Percentiles rank a stretch among this genome's conserved stretches.
These are phyloP conservation scores for Pestalotiopsis sp. DNA, from an alignment of 2,329 filamentous ascomycete genomes.

Conservation along the genomic window DNA sequence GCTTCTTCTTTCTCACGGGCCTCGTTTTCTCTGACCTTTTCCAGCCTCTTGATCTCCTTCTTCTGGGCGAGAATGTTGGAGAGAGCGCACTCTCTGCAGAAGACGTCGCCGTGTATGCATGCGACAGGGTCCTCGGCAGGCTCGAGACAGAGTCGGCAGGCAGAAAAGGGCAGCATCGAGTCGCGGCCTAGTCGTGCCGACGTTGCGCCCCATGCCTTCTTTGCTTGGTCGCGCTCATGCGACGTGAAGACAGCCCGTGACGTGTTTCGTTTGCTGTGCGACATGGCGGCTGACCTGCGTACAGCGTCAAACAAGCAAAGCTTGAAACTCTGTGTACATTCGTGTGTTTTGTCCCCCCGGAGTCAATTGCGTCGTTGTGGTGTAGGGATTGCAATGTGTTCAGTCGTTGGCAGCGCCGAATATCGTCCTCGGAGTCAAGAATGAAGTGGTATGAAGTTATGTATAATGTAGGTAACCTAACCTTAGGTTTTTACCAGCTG, in stretches of 20 bases:
- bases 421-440: too few relatives aligned
- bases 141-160: conserved; percentile 84
- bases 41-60: conserved; percentile 84
- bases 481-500: background rate
- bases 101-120: conserved; percentile 83
- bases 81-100: conserved; percentile 93
- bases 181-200: conserved; percentile 86
- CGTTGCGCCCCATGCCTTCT: conserved; percentile 78
- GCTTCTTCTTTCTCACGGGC: conserved; percentile 65
- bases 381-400: background rate
- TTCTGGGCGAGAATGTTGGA: conserved; percentile 89
- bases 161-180: conserved; percentile 89
- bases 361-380: background rate
- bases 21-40: conserved; percentile 65
- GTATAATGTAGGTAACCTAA: background rate
- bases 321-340: background rate
- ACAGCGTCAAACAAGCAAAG: conserved; percentile 27
- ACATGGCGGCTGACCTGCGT: conserved; percentile 26
- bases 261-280: conserved; percentile 79
- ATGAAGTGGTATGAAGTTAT: too few relatives aligned
- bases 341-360: background rate
- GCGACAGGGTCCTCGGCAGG: conserved; percentile 81
- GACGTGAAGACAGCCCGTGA: conserved; percentile 92
- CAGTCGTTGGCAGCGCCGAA: too few relatives aligned
- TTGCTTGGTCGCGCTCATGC: conserved; percentile 83